phyloP scores from a whole-genome alignment of 2,329 filamentous ascomycete species.

The Pseudopyricularia cyperi region DNA sequence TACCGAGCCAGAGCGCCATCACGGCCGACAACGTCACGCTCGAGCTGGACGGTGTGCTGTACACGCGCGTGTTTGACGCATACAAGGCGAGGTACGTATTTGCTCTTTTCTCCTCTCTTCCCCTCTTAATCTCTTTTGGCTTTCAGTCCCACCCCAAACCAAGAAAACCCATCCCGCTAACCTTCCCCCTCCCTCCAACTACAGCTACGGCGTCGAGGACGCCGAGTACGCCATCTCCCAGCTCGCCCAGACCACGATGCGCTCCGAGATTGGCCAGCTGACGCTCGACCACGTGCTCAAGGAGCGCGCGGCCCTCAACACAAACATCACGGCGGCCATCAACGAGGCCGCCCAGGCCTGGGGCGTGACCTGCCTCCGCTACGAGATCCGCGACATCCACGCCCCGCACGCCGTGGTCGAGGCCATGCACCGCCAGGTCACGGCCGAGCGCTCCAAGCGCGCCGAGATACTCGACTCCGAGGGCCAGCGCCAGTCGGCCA shows the following conservation, averaged over 20 bases:
- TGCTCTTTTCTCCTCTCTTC: not conserved
- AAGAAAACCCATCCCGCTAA: no score
- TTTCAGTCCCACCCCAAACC: not conserved
- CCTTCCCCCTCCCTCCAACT: not conserved
- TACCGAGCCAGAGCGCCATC: conserved; percentile 93
- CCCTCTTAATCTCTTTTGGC: not conserved
- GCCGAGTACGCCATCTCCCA: conserved; percentile 98
- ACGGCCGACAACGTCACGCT: conserved; percentile 97
- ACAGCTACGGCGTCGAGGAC: conserved; percentile 92
- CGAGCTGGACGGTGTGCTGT: conserved; percentile 89
- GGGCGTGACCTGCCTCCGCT: conserved; percentile 91
- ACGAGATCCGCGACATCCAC: conserved; percentile 97
- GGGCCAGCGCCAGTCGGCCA: conserved; percentile 90
- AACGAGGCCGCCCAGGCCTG: conserved; percentile 95
- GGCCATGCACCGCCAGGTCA: conserved; percentile 97
- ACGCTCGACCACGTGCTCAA: conserved; percentile 95
- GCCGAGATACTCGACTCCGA: conserved; percentile 97
- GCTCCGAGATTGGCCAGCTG: conserved; percentile 92
- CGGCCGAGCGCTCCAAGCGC: conserved; percentile 90
- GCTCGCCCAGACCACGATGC: conserved; percentile 97
- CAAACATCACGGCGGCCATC: conserved; percentile 96
- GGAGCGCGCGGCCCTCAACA: conserved; percentile 90
- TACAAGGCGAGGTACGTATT: conserved; percentile 78
- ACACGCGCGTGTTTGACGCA: conserved; percentile 91
- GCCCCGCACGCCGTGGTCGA: conserved; percentile 86